Evolutionary conservation across 257 asterid genomes (phyloP).

Genomic region (Penstemon davidsonii): DNA sequence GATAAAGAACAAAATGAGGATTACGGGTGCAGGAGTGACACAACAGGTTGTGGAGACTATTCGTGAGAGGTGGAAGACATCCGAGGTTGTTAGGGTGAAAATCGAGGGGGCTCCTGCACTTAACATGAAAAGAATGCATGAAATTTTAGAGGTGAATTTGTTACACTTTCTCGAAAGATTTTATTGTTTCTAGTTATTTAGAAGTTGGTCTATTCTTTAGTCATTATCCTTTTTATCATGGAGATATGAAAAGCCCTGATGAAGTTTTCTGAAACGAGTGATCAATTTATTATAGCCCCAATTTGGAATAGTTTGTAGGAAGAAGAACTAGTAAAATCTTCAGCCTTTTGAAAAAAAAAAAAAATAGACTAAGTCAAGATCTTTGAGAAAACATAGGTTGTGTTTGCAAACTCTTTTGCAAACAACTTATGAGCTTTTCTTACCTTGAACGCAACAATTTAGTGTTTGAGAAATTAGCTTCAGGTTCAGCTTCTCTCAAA

Average conservation of each 20-base stretch:
- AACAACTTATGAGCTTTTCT: too few relatives aligned
- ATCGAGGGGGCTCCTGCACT: slow-evolving; percentile 90
- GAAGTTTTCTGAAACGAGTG: background rate
- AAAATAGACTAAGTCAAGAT: background rate
- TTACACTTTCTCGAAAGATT: background rate
- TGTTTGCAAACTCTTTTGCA: too few relatives aligned
- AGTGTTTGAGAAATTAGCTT: too few relatives aligned
- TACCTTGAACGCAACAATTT: too few relatives aligned
- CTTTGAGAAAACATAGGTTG: background rate
- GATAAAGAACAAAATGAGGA: slow-evolving; percentile 65
- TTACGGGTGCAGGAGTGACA: slow-evolving; percentile 81
- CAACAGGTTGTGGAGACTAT: slow-evolving; percentile 73
- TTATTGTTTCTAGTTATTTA: slow-evolving; percentile 16
- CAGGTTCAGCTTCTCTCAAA: too few relatives aligned
- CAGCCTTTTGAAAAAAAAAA: background rate
- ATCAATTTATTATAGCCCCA: slow-evolving; percentile 3
- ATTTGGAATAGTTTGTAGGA: slow-evolving; percentile 5
- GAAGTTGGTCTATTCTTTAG: slow-evolving; percentile 4
- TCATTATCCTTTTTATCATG: slow-evolving; percentile 6
- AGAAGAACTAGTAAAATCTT: slow-evolving; percentile 15
- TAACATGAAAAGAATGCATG: slow-evolving; percentile 90
- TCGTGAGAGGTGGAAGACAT: slow-evolving; percentile 78
- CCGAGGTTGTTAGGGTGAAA: slow-evolving; percentile 86
- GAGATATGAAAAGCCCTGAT: background rate
- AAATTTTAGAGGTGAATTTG: slow-evolving; percentile 72